Percentiles rank a stretch among this genome's conserved stretches.
phyloP scores from a whole-genome alignment of 345 rosid species.

The Erodium maritimum region DNA sequence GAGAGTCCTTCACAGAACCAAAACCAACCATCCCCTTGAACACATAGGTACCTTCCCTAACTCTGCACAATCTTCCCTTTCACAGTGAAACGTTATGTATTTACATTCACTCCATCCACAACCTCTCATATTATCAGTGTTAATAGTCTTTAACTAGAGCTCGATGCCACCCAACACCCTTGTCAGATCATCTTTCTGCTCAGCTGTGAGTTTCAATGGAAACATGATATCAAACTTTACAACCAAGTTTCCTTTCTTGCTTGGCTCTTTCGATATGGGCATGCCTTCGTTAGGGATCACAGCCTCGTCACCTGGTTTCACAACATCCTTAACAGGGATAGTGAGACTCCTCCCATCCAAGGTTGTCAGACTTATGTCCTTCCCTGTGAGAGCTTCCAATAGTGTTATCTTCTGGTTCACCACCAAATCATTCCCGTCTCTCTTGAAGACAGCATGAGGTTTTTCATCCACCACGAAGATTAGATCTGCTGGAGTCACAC shows the following conservation, averaged over 20 bases:
- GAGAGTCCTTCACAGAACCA: neutral
- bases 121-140: neutral
- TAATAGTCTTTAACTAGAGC: conserved; percentile 6
- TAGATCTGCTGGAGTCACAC: conserved; percentile 50
- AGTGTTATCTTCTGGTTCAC: conserved; percentile 39
- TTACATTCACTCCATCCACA: neutral
- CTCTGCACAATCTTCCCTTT: neutral
- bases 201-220: conserved; percentile 40
- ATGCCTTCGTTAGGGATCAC: conserved; percentile 55
- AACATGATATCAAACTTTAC: conserved; percentile 46
- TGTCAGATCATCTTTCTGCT: conserved; percentile 56
- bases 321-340: conserved; percentile 34
- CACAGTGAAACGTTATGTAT: neutral
- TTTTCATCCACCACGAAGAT: conserved; percentile 69
- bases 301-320: conserved; percentile 49
- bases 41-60: neutral
- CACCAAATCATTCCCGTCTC: conserved; percentile 62
- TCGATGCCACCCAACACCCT: conserved; percentile 40
- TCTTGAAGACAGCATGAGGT: conserved; percentile 40
- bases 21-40: too few species aligned
- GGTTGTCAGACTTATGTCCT: conserved; percentile 32
- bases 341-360: conserved; percentile 53
- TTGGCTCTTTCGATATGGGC: conserved; percentile 56
- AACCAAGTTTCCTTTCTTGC: conserved; percentile 44
- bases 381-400: conserved; percentile 59